Base-by-base conservation (phyloP, 2,329 filamentous ascomycete species). In the Scedosporium minutisporum region DNA sequence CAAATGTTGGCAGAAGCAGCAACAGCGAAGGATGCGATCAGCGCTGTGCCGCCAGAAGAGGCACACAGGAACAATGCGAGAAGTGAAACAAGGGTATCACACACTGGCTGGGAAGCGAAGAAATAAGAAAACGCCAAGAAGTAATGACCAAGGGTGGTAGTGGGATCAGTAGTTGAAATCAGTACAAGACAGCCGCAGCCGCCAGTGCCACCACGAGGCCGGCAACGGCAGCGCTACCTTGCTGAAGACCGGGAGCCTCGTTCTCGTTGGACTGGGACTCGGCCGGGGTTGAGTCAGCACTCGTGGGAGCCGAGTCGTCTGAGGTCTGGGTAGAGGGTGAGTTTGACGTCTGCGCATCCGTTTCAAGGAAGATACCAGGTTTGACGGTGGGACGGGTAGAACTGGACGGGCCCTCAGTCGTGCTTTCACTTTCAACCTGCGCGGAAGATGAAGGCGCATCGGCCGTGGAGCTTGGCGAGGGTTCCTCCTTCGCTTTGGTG, bases 121-220 rank as follows among this genome's bases (percentile, higher is more conserved):
- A 58, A 27, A 38, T 27, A n/a, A 38, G 16, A n/a, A 38, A 14
- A 27, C 16, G 53, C 16, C 16, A 27, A 38, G 23, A 6, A 57
- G 23, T 14, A 27, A 57, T n/a, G 14, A 48, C 21, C 23, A 46
- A 44, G 48, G 23, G 48, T 10, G 6, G 18, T 23, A 14, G 57
- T 58, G 27, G 6, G 57, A 33, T 23, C 57, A 41, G 23, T 9
- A 41, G 21, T 25, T 25, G 29, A 48, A 53, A 62, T 68, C 71
- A 83, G 65, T 79, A 77, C 65, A 82, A 72, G 67, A 76, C 80
- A 16, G 77, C 77, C 27, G 82, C 78, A 25, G 81, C 82, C 38
- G 84, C 74, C 55, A 86, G 76, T 61, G 82, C 83, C 57, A 85
- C 76, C 53, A 85, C 73, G 23, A 86, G 75, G 57, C 83, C 81